Evolutionary conservation across 441 rosid species (phyloP).

Genomic region (Oxalis stricta): DNA sequence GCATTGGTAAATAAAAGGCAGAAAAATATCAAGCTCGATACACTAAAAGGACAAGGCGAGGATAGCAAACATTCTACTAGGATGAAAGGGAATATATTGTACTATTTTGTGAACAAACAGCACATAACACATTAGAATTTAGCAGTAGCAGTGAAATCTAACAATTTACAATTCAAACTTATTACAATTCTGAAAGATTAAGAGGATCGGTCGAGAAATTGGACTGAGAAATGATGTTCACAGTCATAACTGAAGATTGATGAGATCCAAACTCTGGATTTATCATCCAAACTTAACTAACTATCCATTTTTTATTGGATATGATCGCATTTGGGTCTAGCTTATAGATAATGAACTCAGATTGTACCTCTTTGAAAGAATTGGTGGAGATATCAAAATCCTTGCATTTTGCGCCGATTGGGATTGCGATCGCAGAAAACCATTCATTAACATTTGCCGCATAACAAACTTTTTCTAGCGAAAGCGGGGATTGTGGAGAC

Average conservation of each 20-base stretch:
- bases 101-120: no score
- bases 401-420: constrained; percentile 69
- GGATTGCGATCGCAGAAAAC: constrained; percentile 58
- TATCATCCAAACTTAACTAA: not conserved
- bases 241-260: no score
- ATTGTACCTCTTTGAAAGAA: constrained; percentile 39
- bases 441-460: constrained; percentile 43
- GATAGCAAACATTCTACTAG: not conserved
- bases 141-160: no score
- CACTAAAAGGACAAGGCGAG: not conserved
- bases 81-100: no score
- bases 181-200: no score
- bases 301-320: no score
- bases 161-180: no score
- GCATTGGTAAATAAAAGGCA: not conserved
- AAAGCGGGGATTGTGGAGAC: constrained; percentile 31
- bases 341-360: constrained; percentile 1
- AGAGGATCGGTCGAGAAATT: no score
- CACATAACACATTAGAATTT: no score
- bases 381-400: constrained; percentile 31
- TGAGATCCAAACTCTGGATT: no score
- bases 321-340: no score
- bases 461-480: constrained; percentile 56
- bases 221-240: no score
- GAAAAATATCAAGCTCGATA: not conserved